Evolutionary conservation across 306 rosid species (phyloP), one percentile per base, ranked within the genome.

Genomic region (Malus orientalis): DNA sequence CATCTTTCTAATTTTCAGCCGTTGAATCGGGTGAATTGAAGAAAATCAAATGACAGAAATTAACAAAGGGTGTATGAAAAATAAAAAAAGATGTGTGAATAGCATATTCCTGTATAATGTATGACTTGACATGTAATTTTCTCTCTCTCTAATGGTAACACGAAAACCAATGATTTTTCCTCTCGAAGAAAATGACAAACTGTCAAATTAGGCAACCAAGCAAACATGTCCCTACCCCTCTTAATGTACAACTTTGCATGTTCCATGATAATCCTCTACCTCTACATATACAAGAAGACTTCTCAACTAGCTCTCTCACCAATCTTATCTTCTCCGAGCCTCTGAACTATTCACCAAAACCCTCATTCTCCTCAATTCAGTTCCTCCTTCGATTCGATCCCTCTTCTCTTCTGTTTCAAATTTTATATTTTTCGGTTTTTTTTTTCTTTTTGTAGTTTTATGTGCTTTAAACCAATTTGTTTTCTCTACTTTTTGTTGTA

Each of bases 171-270:
- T 51, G 55, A 51, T 51, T 16, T 67, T 62, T 45, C 20, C 14
- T 74, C 33, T 70, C 44, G 22, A 15, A 55, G 6, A 76, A 74
- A 47, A 42, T 76, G 58, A 73, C 74, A 82, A 80, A 58, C 63
- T 79, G 86, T 78, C 72, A 77, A 80, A 85, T 72, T 86, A 64
- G 81, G 80, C 75, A 78, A 75, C 16, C 62, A 76, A 69, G 79
- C 55, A 84, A 47, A 73, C 20, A 5, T 69, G 95, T 84, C 10
- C 97, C 97, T 80, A 88, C 95, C 18, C 15, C 57, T 70, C 32
- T 89, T 82, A 88, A 18, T 64, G 69, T 22, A 71, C 88, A 59
- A 63, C 57, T 74, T 18, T 76, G 70, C 85, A 68, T 80, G 71
- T 86, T 87, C 65, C 73, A 67, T 76, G 78, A 71, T 81, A 79